These are phyloP conservation scores for Fusarium sp. DNA, from an alignment of 2,329 filamentous ascomycete genomes.

Conservation along the genomic window DNA sequence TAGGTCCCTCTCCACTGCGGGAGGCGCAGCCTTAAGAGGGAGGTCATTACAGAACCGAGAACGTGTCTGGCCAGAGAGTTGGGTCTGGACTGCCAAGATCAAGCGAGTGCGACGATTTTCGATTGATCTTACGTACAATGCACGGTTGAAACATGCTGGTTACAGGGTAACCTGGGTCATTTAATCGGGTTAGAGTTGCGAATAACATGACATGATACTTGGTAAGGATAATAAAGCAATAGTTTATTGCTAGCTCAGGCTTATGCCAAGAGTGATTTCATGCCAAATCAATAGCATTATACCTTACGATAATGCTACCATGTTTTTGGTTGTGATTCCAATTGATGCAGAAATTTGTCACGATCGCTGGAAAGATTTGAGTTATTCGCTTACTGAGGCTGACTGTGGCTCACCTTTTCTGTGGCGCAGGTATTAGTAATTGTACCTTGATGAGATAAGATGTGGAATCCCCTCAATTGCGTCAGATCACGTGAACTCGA, in stretches of 20 bases:
- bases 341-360: not conserved
- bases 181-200: not conserved
- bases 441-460: not conserved
- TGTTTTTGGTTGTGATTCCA: not conserved
- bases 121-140: constrained; percentile 11
- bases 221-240: not conserved
- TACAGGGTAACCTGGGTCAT: constrained; percentile 13
- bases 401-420: constrained; percentile 1
- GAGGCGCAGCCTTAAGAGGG: constrained; percentile 28
- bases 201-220: not conserved
- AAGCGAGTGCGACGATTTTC: constrained; percentile 8
- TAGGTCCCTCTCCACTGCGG: constrained; percentile 6
- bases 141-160: not conserved
- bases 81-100: constrained; percentile 3
- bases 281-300: not conserved
- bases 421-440: constrained; percentile 8
- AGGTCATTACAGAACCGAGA: constrained; percentile 8
- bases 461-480: constrained; percentile 30
- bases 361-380: not conserved
- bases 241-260: not conserved
- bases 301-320: not conserved
- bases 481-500: constrained; percentile 35
- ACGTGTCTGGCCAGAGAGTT: not conserved
- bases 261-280: not conserved
- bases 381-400: not conserved